phyloP scores from a whole-genome alignment of 2,329 filamentous ascomycete genomes.

The Hymenoscyphus scutula region DNA sequence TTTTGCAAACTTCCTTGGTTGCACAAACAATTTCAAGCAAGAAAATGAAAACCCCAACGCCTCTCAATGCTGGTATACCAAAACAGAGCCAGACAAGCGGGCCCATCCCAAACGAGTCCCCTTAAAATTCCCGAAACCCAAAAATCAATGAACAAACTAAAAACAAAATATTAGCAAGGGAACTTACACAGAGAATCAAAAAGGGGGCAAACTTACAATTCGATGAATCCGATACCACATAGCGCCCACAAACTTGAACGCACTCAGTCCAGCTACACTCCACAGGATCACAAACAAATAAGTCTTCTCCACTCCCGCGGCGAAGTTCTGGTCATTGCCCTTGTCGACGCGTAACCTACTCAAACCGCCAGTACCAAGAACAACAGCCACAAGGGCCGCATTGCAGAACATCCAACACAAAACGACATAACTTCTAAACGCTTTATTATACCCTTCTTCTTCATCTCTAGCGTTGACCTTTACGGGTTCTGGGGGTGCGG shows the following conservation, averaged over 20 bases:
- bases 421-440: slow-evolving; percentile 86
- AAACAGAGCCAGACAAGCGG: no score
- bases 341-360: slow-evolving; percentile 87
- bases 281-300: slow-evolving; percentile 29
- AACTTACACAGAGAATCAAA: no score
- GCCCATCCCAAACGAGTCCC: no score
- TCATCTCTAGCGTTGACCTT: slow-evolving; percentile 60
- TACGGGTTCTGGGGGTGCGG: slow-evolving; percentile 68
- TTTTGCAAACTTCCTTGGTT: no score
- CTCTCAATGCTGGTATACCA: no score
- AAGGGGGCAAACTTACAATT: slow-evolving; percentile 4
- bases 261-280: slow-evolving; percentile 28
- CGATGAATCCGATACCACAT: slow-evolving; percentile 26
- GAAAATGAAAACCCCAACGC: no score
- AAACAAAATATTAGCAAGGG: no score
- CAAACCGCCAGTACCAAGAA: slow-evolving; percentile 79
- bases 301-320: slow-evolving; percentile 19
- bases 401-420: slow-evolving; percentile 95
- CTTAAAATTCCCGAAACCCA: no score
- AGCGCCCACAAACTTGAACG: slow-evolving; percentile 28
- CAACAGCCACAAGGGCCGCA: slow-evolving; percentile 78
- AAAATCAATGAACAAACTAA: no score
- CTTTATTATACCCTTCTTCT: slow-evolving; percentile 96
- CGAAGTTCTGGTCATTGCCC: slow-evolving; percentile 65
- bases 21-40: no score